Conservation (phyloP, 805 yeast genomes). For the Ogataea polymorpha region DNA sequence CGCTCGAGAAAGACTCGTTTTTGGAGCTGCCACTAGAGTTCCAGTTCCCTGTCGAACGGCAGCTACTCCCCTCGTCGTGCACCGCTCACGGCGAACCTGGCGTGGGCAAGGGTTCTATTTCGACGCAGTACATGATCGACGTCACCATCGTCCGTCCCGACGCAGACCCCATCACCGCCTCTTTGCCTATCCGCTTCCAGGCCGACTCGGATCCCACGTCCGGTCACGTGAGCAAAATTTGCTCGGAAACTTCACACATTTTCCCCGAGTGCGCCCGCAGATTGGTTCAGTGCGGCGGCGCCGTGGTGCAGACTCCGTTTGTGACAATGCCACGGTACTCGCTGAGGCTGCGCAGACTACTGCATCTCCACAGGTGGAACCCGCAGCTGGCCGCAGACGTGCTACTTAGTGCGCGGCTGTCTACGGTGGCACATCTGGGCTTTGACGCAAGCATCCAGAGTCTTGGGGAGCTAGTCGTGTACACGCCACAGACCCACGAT, state of each 20-base stretch:
- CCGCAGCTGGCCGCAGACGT: conserved; percentile 12
- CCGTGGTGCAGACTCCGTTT: conserved; percentile 14
- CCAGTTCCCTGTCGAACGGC: conserved; percentile 15
- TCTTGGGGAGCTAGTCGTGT: conserved; percentile 3
- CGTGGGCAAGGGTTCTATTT: conserved; percentile 11
- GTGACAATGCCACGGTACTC: background rate
- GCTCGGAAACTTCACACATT: conserved; percentile 1
- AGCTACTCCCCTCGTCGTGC: conserved; percentile 19
- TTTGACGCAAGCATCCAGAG: conserved; percentile 6
- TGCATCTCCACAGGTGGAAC: background rate
- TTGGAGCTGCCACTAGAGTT: conserved; percentile 10
- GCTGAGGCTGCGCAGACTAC: background rate
- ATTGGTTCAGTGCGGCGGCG: conserved; percentile 9
- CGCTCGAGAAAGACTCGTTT: conserved; percentile 2
- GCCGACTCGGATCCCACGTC: conserved; percentile 12
- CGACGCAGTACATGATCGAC: conserved; percentile 14
- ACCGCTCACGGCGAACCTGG: conserved; percentile 11
- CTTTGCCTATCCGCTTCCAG: conserved; percentile 14
- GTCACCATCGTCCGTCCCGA: conserved; percentile 7
- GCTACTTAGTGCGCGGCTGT: conserved; percentile 4
- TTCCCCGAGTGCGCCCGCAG: conserved; percentile 12
- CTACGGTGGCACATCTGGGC: conserved; percentile 7
- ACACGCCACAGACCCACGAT: background rate
- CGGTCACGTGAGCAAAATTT: conserved; percentile 3
- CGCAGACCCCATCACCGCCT: conserved; percentile 4